These are phyloP conservation scores for Aristolochia californica DNA, from an alignment of 164 flowering plant genomes.

Conservation along the genomic window DNA sequence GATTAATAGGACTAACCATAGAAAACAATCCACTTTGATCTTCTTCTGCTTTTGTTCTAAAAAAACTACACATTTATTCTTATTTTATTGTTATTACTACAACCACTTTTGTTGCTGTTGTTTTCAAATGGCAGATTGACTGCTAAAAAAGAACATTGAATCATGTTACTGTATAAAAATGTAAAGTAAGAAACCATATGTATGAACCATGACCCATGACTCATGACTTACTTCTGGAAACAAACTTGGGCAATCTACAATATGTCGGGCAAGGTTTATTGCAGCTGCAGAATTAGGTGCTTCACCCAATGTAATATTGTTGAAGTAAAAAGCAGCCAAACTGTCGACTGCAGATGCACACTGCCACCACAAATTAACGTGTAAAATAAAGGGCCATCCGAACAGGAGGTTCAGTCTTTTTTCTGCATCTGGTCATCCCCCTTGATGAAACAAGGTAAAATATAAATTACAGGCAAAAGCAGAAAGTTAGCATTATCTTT, in stretches of 20 bases:
- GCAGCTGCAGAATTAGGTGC: constrained; percentile 63
- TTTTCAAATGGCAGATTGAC: background rate
- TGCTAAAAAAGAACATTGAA: background rate
- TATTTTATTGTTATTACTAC: no score
- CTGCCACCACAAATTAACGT: constrained; percentile 24
- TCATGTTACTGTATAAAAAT: background rate
- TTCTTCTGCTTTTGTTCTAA: no score
- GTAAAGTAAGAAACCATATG: background rate
- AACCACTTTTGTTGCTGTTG: background rate
- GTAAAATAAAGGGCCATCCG: background rate
- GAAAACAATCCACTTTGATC: no score
- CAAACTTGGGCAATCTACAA: constrained; percentile 76
- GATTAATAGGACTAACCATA: no score
- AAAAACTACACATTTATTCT: no score
- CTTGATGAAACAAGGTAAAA: background rate
- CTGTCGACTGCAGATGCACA: constrained; percentile 90
- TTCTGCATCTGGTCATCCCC: background rate
- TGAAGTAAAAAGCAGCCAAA: constrained; percentile 87
- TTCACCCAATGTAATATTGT: constrained; percentile 87
- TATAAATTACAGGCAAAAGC: background rate
- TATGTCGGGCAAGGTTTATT: constrained; percentile 61
- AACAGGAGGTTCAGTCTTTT: background rate
- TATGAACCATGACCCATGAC: background rate
- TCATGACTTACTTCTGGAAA: constrained; percentile 69
- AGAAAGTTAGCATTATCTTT: constrained; percentile 3